Conservation (phyloP, 129 eudicot genomes). For the Flaveria trinervia region DNA sequence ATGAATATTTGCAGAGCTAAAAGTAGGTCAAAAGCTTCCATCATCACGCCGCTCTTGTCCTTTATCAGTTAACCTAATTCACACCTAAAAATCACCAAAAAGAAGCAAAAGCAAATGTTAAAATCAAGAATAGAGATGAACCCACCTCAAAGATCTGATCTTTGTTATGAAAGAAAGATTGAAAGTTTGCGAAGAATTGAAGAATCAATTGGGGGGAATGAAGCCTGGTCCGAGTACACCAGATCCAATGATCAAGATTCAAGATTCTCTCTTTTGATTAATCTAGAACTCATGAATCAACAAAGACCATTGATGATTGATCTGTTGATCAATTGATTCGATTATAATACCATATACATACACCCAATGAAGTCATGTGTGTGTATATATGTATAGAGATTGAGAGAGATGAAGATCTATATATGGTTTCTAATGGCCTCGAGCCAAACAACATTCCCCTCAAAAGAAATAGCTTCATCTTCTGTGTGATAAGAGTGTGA, state of each 20-base stretch:
- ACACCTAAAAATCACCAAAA: conserved; percentile 20
- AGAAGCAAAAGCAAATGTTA: conserved; percentile 8
- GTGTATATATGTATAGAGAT: background rate
- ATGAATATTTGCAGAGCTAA: conserved; percentile 29
- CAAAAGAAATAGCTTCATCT: conserved; percentile 35
- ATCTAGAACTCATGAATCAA: conserved; percentile 25
- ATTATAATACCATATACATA: conserved; percentile 15
- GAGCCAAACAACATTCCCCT: conserved; percentile 53
- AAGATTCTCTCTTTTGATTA: conserved; percentile 5
- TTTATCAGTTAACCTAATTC: conserved; percentile 29
- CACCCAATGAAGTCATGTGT: too few relatives aligned
- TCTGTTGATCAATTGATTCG: conserved; percentile 31
- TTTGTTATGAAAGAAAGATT: conserved; percentile 21
- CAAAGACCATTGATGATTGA: conserved; percentile 34
- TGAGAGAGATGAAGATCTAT: conserved; percentile 25
- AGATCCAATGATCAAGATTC: conserved; percentile 35
- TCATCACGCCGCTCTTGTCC: conserved; percentile 11
- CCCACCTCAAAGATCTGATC: conserved; percentile 39
- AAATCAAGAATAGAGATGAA: conserved; percentile 3
- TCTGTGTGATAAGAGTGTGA: background rate
- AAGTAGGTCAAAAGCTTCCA: conserved; percentile 20
- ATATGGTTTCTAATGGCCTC: conserved; percentile 36
- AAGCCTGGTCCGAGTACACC: conserved; percentile 94
- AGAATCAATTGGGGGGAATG: conserved; percentile 81
- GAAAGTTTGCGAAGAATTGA: conserved; percentile 14